Evolutionary conservation across 2,329 filamentous ascomycete species (phyloP), one percentile per base, ranked within the genome.

Genomic region (Aspergillus hiratsukae): DNA sequence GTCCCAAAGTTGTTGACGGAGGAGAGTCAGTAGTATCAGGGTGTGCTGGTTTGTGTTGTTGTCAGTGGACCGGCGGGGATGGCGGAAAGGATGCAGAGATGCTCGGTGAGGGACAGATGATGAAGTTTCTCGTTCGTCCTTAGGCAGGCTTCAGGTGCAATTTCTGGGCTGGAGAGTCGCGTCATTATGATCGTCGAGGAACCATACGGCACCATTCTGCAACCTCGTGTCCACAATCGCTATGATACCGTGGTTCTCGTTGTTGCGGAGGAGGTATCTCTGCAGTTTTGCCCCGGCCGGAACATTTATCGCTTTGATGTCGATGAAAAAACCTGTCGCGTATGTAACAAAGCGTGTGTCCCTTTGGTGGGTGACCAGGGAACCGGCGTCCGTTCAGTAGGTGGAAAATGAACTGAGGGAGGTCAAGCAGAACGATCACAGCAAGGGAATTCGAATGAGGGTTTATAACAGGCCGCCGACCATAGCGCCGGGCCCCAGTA

Each of bases 11-110:
- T 54, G 23, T 28, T 54, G 2, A 27, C 14, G 14, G 23, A 45
- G 17, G 53, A 51, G 48, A 28, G 35, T 3, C 8, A 35, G 1
- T 45, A 25, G n/a, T 50, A 40, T 27, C 14, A 1, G 3, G 48
- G 48, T 5, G 11, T 4, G 5, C 35, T 29, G 27, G 46, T 54
- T 14, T 25, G 14, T 2, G 53, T 54, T 10, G n/a, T 54, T n/a
- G 53, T 51, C 4, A 50, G 53, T 35, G 53, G 53, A 11, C 53
- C 48, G 17, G 3, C 37, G 17, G 7, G 27, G 8, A 54, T 54
- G 53, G 53, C 53, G 48, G 53, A 54, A 4, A 2, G 4, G 5
- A 7, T 35, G 2, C 11, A 35, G 14, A 35, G 4, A 35, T 17
- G 14, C 5, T 7, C 31, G 5, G 31, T 17, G 31, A 7, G 5